phyloP scores from a whole-genome alignment of 352 stramenopile species.

The Pythium utonaiense region DNA sequence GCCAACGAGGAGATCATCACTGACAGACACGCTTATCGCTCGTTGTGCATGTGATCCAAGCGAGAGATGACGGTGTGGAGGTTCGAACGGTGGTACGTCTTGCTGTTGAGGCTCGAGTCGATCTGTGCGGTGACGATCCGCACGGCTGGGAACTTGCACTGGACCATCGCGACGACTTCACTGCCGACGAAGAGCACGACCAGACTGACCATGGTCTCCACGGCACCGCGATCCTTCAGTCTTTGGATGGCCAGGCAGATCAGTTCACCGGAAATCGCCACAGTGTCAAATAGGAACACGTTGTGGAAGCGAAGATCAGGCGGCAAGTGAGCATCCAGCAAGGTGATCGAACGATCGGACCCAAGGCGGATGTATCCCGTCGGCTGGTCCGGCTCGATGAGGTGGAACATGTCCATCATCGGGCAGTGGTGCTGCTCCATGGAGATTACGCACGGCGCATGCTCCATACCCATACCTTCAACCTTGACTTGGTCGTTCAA shows the following conservation, averaged over 20 bases:
- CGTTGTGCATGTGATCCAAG: conserved; percentile 7
- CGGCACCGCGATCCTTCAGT: conserved; percentile 34
- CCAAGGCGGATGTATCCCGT: conserved; percentile 14
- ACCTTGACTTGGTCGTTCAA: conserved; percentile 13
- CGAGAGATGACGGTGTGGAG: conserved; percentile 7
- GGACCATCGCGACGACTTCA: conserved; percentile 35
- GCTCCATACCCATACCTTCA: conserved; percentile 5
- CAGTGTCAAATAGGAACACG: conserved; percentile 46
- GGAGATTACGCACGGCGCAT: conserved; percentile 20
- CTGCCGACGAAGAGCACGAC: conserved; percentile 35
- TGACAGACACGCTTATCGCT: background rate
- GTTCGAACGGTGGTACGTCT: conserved; percentile 1
- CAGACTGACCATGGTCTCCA: conserved; percentile 40
- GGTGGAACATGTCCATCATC: conserved; percentile 26
- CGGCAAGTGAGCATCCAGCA: conserved; percentile 17
- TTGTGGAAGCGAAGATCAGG: conserved; percentile 41
- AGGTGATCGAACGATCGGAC: background rate
- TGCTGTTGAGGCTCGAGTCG: conserved; percentile 17
- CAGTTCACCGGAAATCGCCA: conserved; percentile 29
- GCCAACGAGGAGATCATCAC: background rate
- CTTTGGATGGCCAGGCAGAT: conserved; percentile 31
- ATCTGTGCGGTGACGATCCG: conserved; percentile 27
- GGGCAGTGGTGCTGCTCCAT: conserved; percentile 15
- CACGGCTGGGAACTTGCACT: conserved; percentile 29
- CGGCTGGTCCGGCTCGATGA: conserved; percentile 21